These are phyloP conservation scores for Eucalyptus sp. DNA, from an alignment of 345 rosid species.

Conservation along the genomic window DNA sequence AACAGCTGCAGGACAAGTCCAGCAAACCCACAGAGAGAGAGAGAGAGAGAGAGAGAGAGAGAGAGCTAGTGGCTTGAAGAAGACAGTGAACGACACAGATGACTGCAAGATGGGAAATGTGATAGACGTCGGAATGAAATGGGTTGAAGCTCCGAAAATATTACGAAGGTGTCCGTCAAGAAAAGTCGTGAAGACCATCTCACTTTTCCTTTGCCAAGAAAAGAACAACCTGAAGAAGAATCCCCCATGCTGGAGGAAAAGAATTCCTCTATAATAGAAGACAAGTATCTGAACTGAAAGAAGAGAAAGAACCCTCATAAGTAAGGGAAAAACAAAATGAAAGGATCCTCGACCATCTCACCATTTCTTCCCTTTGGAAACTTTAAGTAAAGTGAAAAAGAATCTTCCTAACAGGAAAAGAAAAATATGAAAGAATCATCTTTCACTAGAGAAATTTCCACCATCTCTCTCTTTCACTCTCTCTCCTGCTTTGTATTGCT, in stretches of 20 bases:
- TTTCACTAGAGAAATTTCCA: background rate
- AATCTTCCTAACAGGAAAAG: background rate
- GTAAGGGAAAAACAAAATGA: too few species aligned
- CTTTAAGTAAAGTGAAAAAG: background rate
- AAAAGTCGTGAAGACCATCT: background rate
- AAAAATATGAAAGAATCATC: background rate
- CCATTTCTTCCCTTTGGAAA: background rate
- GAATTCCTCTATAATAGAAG: background rate
- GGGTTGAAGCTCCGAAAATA: background rate
- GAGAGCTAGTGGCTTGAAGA: background rate
- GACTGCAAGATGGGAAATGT: background rate
- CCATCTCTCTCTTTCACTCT: background rate
- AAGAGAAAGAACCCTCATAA: background rate
- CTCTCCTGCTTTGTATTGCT: background rate
- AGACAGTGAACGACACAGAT: background rate
- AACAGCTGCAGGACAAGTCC: background rate
- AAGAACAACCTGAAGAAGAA: background rate
- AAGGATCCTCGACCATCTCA: background rate
- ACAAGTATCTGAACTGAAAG: background rate
- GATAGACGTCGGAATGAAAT: background rate
- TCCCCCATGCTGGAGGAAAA: background rate
- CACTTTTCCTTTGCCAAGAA: background rate
- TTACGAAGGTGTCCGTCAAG: background rate
- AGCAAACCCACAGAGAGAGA: background rate
- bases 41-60: too few species aligned